Evolutionary conservation across 441 rosid species (phyloP).

Genomic region (Populus hybrid): DNA sequence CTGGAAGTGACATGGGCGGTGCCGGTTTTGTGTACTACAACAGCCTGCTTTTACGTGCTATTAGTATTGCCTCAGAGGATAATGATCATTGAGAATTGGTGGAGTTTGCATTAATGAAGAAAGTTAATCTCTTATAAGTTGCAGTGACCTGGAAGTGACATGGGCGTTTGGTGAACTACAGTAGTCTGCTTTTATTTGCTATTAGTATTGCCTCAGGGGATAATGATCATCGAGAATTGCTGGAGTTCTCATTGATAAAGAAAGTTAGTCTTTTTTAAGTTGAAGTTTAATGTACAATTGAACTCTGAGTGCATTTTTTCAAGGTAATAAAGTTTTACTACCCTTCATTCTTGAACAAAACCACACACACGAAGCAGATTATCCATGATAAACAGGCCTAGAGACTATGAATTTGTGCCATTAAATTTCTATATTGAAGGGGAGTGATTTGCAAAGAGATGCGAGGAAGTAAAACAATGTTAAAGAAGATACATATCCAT

Average conservation of each 20-base stretch:
- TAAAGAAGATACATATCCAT: not conserved
- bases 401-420: not conserved
- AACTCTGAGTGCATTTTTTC: slow-evolving; percentile 1
- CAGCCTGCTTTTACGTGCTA: slow-evolving; percentile 14
- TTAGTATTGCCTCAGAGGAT: slow-evolving; percentile 7
- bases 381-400: not conserved
- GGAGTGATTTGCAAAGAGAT: not conserved
- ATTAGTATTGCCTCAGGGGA: not conserved
- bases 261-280: not conserved
- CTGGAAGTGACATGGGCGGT: slow-evolving; percentile 38
- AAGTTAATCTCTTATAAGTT: not conserved
- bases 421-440: not conserved
- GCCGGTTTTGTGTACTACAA: not conserved
- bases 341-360: not conserved
- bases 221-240: not conserved
- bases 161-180: not conserved
- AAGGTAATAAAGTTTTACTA: slow-evolving; percentile 1
- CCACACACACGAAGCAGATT: not conserved
- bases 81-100: not conserved
- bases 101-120: not conserved
- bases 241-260: not conserved
- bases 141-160: not conserved
- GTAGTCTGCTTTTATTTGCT: not conserved
- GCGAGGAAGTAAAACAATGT: not conserved
- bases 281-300: not conserved